Percentiles rank a stretch among this genome's conserved stretches.
These are phyloP conservation scores for Margaritispora aquatica DNA, from an alignment of 495 filamentous ascomycete genomes.

Conservation along the genomic window DNA sequence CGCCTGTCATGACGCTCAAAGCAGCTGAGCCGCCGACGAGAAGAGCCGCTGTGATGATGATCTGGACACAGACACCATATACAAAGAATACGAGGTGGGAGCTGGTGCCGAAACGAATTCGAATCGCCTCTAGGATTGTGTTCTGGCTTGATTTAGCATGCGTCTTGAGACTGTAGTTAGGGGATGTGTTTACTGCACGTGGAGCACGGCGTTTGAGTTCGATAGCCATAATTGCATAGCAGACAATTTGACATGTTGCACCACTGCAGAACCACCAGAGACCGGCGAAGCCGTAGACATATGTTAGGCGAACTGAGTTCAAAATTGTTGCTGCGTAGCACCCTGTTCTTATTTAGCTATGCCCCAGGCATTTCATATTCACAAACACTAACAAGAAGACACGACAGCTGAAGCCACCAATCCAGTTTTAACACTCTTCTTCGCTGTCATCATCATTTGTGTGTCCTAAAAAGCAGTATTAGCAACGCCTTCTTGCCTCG, in stretches of 20 bases:
- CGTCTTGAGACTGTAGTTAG: constrained; percentile 36
- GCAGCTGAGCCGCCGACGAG: constrained; percentile 88
- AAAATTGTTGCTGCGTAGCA: background rate
- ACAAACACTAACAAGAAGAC: constrained; percentile 53
- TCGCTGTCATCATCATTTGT: constrained; percentile 94
- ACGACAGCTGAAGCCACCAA: constrained; percentile 88
- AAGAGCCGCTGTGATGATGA: constrained; percentile 84
- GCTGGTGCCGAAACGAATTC: constrained; percentile 37
- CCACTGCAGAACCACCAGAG: constrained; percentile 37
- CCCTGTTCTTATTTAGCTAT: background rate
- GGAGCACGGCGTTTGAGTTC: constrained; percentile 78
- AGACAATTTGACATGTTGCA: constrained; percentile 70
- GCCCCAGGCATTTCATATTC: background rate
- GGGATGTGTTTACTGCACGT: constrained; percentile 73
- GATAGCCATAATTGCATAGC: constrained; percentile 91
- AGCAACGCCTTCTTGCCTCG: too few relatives aligned
- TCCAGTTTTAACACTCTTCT: constrained; percentile 87
- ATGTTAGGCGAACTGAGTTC: background rate
- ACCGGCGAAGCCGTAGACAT: background rate
- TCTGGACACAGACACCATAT: constrained; percentile 78
- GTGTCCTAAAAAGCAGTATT: too few relatives aligned
- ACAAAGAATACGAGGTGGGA: constrained; percentile 57
- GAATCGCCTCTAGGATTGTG: constrained; percentile 32
- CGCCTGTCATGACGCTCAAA: constrained; percentile 74
- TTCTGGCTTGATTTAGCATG: background rate